Evolutionary conservation across 441 rosid species (phyloP).

Genomic region (Metrosideros polymorpha): DNA sequence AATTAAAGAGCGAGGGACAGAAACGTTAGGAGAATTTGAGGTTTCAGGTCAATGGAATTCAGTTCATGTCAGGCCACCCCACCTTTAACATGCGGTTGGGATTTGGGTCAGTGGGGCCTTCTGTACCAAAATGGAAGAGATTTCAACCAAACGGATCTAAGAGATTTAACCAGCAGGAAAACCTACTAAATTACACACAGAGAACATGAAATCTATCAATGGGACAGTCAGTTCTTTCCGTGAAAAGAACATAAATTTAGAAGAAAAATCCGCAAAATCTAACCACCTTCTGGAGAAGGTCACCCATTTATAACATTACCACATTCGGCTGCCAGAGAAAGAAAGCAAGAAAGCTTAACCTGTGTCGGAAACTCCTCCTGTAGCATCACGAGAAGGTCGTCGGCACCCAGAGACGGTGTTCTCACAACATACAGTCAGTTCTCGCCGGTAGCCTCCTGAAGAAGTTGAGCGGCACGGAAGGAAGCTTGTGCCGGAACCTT

Average conservation of each 20-base stretch:
- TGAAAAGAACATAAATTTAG: neutral
- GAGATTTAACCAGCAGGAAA: neutral
- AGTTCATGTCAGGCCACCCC: neutral
- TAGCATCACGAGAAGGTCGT: neutral
- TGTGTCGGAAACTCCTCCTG: neutral
- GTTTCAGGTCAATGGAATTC: neutral
- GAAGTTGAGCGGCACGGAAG: constrained; percentile 93
- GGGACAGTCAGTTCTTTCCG: neutral
- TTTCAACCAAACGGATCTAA: neutral
- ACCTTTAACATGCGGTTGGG: neutral
- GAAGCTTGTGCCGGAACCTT: constrained; percentile 82
- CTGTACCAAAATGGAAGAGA: neutral
- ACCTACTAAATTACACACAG: constrained; percentile 29
- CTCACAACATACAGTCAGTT: constrained; percentile 89
- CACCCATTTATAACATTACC: constrained; percentile 19
- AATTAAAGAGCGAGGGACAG: neutral
- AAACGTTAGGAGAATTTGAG: neutral
- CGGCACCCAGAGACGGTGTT: neutral
- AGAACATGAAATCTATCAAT: neutral
- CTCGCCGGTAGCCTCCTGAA: constrained; percentile 94
- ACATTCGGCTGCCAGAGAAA: neutral
- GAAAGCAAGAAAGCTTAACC: neutral
- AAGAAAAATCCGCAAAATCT: constrained; percentile 32
- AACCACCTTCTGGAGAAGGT: constrained; percentile 33
- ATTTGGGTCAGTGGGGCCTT: neutral